Conservation (phyloP, 2,329 filamentous ascomycete species). For the Metarhizium anisopliae region DNA sequence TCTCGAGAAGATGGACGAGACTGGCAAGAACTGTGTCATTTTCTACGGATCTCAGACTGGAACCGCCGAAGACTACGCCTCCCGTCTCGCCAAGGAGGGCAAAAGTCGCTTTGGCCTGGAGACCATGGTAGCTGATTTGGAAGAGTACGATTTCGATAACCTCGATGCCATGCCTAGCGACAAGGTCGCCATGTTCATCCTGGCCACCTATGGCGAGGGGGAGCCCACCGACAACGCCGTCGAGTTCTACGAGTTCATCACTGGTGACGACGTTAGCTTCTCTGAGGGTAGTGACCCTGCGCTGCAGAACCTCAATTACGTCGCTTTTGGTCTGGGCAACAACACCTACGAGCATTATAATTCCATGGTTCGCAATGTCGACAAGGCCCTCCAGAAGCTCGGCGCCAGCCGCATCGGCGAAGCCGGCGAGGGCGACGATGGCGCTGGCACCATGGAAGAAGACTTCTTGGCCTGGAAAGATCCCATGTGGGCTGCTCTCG, state of each 20-base stretch:
- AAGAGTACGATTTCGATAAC: slow-evolving; percentile 96
- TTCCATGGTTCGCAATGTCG: slow-evolving; percentile 89
- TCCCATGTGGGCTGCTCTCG: slow-evolving; percentile 88
- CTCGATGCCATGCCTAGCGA: slow-evolving; percentile 81
- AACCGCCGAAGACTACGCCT: slow-evolving; percentile 96
- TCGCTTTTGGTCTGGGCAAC: slow-evolving; percentile 93
- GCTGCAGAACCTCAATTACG: slow-evolving; percentile 78
- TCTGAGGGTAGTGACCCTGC: slow-evolving; percentile 65
- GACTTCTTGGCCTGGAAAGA: slow-evolving; percentile 99
- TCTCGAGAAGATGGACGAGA: slow-evolving; percentile 91
- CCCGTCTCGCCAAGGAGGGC: slow-evolving; percentile 91
- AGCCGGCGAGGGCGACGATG: slow-evolving; percentile 93
- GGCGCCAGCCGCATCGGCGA: slow-evolving; percentile 78
- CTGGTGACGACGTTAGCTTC: slow-evolving; percentile 71
- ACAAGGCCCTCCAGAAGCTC: slow-evolving; percentile 70
- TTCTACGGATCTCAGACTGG: slow-evolving; percentile 99
- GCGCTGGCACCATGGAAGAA: slow-evolving; percentile 98
- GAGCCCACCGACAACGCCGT: slow-evolving; percentile 98
- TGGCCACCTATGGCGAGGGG: slow-evolving; percentile 96
- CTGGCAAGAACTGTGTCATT: slow-evolving; percentile 92
- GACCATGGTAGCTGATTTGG: slow-evolving; percentile 95
- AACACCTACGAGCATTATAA: slow-evolving; percentile 99
- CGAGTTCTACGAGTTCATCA: slow-evolving; percentile 96
- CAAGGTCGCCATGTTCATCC: slow-evolving; percentile 88
- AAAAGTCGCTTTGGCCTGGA: slow-evolving; percentile 92